Evolutionary conservation across 2,329 filamentous ascomycete species (phyloP), one percentile per base, ranked within the genome.

Genomic region (Diaporthe vexans): DNA sequence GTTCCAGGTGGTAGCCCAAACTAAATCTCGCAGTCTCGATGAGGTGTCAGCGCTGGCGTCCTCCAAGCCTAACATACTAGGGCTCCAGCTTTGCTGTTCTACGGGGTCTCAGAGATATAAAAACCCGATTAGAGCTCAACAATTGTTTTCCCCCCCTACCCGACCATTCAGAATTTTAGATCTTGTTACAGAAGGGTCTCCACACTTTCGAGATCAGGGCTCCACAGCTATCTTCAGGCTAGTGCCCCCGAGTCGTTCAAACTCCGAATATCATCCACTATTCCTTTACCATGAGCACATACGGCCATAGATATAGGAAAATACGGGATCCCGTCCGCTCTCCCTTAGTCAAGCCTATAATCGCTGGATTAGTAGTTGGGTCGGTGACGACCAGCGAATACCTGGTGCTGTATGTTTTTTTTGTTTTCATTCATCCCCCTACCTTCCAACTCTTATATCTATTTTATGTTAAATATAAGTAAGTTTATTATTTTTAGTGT

Each of bases 331-430:
- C 29, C 29, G 29, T 33, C 29, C 29, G 29, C 29, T 33, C 29
- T 33, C 29, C 29, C 29, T 5, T 33, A 33, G 29, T 33, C 29
- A 33, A 33, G 29, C 29, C 29, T 33, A 33, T 33, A 33, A 35
- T 58, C 33, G 33, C 29, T 58, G 33, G 56, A 37, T 35, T 37
- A 58, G 56, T 58, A n/a, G 29, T 35, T 58, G 19, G 56, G 56
- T 37, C 19, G 29, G 29, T 58, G 21, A 58, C 33, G 19, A 58
- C 56, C 29, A 58, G 29, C 10, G 29, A 57, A 57, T 57, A 35
- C 11, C 33, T 19, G 29, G 21, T 58, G 56, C 10, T 58, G 21
- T 24, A 13, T 57, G 17, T 51, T 51, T 11, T 24, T 24, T 51
- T 11, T 10, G 10, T 24, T 51, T 24, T 51, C 24, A 21, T 7